These are phyloP conservation scores for Fistulifera pelliculosa DNA, from an alignment of 108 stramenopile genomes.

Conservation along the genomic window DNA sequence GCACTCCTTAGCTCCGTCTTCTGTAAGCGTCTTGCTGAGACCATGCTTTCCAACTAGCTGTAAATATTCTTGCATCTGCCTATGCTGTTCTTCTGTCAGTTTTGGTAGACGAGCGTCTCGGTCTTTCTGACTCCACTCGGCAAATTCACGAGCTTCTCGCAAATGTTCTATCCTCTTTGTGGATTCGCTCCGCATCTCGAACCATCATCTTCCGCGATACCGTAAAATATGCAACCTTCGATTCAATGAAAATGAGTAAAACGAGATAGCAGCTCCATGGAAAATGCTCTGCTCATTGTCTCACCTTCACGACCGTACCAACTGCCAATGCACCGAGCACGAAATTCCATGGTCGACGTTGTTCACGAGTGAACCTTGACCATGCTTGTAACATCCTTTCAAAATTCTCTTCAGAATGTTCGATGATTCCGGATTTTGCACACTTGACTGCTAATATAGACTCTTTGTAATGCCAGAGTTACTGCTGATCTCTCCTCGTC, in stretches of 20 bases:
- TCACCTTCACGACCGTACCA: too few species aligned
- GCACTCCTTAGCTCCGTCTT: not conserved
- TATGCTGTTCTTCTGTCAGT: conserved; percentile 38
- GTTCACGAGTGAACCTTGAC: too few species aligned
- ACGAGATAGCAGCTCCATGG: too few species aligned
- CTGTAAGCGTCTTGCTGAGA: conserved; percentile 4
- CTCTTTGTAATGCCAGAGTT: too few species aligned
- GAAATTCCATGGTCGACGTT: too few species aligned
- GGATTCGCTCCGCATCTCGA: conserved; percentile 28
- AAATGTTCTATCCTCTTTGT: conserved; percentile 30
- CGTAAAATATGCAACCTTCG: conserved; percentile 34
- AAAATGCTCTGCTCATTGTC: too few species aligned
- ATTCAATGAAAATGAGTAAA: not conserved
- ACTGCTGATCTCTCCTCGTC: too few species aligned
- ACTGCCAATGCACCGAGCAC: too few species aligned
- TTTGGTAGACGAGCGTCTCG: conserved; percentile 30
- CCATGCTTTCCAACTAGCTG: conserved; percentile 23
- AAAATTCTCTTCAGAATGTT: too few species aligned
- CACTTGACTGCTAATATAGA: too few species aligned
- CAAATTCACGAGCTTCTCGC: conserved; percentile 30
- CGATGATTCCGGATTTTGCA: too few species aligned
- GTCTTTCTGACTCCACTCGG: conserved; percentile 18
- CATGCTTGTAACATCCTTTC: too few species aligned
- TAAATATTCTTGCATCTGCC: conserved; percentile 41
- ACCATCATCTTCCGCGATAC: conserved; percentile 38